Evolutionary conservation across 495 filamentous ascomycete species (phyloP).

Genomic region (Neurospora sp.): DNA sequence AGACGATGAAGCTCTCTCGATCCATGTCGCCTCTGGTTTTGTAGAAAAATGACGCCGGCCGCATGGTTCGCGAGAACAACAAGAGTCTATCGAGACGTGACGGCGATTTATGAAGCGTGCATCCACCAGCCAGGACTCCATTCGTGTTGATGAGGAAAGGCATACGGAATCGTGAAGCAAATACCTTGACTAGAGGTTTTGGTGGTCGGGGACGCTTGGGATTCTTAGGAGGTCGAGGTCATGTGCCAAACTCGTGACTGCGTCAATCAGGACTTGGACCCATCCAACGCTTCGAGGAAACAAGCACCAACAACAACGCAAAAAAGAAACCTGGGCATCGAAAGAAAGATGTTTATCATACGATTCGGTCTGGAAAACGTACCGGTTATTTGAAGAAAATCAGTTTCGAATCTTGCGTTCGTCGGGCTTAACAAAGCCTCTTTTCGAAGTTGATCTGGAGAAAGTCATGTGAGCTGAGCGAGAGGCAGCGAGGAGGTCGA

Average conservation of each 20-base stretch:
- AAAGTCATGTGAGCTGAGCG: slow-evolving; percentile 25
- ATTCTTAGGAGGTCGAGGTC: slow-evolving; percentile 23
- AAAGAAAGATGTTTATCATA: neutral
- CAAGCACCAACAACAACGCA: slow-evolving; percentile 5
- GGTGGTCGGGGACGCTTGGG: neutral
- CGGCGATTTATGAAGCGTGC: neutral
- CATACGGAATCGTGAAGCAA: neutral
- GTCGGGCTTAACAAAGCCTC: neutral
- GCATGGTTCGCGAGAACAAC: neutral
- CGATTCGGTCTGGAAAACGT: slow-evolving; percentile 2
- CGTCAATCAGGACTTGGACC: slow-evolving; percentile 14
- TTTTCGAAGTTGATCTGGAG: slow-evolving; percentile 17
- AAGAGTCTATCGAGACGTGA: neutral
- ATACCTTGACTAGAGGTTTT: neutral
- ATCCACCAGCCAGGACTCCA: neutral
- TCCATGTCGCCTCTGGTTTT: neutral
- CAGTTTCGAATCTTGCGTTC: slow-evolving; percentile 2
- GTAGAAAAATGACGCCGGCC: neutral
- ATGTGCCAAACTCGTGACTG: slow-evolving; percentile 29
- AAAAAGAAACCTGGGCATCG: neutral
- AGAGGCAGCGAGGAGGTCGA: slow-evolving; percentile 3
- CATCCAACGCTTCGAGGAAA: slow-evolving; percentile 1
- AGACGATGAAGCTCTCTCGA: neutral
- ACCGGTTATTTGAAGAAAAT: slow-evolving; percentile 8
- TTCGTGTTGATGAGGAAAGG: neutral